Conservation (phyloP, 2,329 filamentous ascomycete genomes). For the Trichophyton benhamiae region DNA sequence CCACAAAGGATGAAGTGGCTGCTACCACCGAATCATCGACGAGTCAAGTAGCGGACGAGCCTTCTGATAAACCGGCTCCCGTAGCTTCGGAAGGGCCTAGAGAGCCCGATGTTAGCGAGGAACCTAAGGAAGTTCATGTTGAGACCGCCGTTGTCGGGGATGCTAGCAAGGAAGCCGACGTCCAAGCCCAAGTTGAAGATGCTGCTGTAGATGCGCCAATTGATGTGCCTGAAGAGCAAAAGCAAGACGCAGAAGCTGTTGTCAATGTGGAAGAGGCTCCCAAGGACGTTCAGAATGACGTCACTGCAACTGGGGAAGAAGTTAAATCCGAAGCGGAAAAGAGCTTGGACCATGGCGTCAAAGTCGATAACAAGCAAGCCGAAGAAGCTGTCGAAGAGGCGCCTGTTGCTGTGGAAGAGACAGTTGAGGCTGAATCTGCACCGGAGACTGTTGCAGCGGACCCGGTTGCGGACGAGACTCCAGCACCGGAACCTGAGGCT, state of each 20-base stretch:
- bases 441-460: neutral
- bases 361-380: neutral
- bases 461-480: neutral
- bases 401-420: neutral
- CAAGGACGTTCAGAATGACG: neutral
- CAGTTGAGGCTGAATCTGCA: neutral
- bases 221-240: neutral
- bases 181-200: neutral
- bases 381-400: neutral
- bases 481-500: neutral
- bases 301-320: neutral
- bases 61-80: neutral
- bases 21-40: neutral
- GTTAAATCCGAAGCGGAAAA: neutral
- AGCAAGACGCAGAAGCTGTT: neutral
- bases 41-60: neutral
- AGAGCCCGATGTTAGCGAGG: neutral
- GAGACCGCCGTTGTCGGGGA: neutral
- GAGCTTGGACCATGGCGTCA: neutral
- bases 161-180: neutral
- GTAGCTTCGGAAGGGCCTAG: neutral
- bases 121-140: neutral
- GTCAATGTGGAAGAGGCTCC: neutral
- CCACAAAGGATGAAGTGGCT: neutral
- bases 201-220: neutral